Evolutionary conservation across 1,139 yeast species (phyloP).

Genomic region (Zhuliangozyma blackwelliae): DNA sequence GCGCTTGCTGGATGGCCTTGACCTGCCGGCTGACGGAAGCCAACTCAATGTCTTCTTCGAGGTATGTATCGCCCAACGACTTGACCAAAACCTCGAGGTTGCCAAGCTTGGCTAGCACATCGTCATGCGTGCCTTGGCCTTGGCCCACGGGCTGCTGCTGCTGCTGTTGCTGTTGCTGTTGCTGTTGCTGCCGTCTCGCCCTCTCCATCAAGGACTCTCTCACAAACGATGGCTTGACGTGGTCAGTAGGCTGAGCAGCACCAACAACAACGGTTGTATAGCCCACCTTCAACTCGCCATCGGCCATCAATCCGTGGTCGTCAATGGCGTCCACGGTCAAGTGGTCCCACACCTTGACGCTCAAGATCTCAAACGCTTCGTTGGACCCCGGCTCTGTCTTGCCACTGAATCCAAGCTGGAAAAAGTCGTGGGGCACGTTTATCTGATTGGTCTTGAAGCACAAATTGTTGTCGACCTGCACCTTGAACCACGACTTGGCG

Average conservation of each 20-base stretch:
- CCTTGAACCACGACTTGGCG: slow-evolving; percentile 41
- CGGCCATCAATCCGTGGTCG: slow-evolving; percentile 52
- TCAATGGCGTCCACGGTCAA: slow-evolving; percentile 54
- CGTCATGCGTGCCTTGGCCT: not conserved
- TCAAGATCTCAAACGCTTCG: slow-evolving; percentile 60
- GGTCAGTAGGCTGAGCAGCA: slow-evolving; percentile 4
- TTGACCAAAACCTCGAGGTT: slow-evolving; percentile 2
- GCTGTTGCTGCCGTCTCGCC: slow-evolving; percentile 18
- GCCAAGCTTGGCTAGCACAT: slow-evolving; percentile 3
- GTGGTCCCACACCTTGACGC: slow-evolving; percentile 49
- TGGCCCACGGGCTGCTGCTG: slow-evolving; percentile 1
- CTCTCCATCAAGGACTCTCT: slow-evolving; percentile 41
- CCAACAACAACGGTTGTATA: slow-evolving; percentile 16
- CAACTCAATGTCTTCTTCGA: slow-evolving; percentile 1
- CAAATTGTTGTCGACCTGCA: slow-evolving; percentile 66
- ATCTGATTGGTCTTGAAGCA: slow-evolving; percentile 63
- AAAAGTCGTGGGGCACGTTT: slow-evolving; percentile 28
- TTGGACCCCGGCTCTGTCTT: slow-evolving; percentile 28
- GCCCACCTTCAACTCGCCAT: slow-evolving; percentile 33
- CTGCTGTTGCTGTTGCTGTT: slow-evolving; percentile 4
- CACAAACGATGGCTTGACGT: slow-evolving; percentile 8
- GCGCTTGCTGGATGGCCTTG: slow-evolving; percentile 1
- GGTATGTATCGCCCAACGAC: not conserved
- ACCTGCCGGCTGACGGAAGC: slow-evolving; percentile 1
- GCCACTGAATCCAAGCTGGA: slow-evolving; percentile 53